Percentiles rank a stretch among this genome's conserved stretches.
Evolutionary conservation across 495 filamentous ascomycete genomes (phyloP).

Genomic region (Rhypophila decipiens): DNA sequence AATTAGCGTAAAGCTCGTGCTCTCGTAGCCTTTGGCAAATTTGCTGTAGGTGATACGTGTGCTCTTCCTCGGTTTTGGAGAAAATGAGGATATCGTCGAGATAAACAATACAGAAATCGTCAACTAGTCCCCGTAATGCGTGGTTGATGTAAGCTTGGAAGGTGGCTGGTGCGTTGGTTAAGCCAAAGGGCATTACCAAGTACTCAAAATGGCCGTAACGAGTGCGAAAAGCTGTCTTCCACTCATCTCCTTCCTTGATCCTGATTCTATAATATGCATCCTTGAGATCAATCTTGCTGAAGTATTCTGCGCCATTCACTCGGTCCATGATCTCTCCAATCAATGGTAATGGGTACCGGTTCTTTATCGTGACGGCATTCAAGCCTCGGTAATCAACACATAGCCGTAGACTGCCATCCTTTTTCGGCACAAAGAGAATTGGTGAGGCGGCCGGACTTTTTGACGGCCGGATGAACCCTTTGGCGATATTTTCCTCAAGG

Average conservation of each 20-base stretch:
- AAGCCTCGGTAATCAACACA: slow-evolving; percentile 2
- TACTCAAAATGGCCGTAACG: slow-evolving; percentile 1
- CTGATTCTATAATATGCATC: neutral
- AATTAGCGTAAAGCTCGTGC: too few relatives aligned
- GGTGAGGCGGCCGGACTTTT: neutral
- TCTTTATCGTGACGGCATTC: slow-evolving; percentile 2
- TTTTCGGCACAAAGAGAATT: slow-evolving; percentile 3
- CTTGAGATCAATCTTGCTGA: slow-evolving; percentile 1
- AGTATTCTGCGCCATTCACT: neutral
- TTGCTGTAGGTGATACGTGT: neutral
- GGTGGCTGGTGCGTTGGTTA: neutral
- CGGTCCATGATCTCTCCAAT: neutral
- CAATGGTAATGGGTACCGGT: slow-evolving; percentile 2
- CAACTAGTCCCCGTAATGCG: neutral
- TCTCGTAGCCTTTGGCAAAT: neutral
- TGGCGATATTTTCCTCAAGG: neutral
- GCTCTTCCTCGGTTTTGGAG: slow-evolving; percentile 2
- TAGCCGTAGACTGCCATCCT: neutral
- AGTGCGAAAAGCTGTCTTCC: slow-evolving; percentile 2
- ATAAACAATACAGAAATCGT: slow-evolving; percentile 1
- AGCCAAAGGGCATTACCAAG: neutral
- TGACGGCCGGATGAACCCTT: neutral
- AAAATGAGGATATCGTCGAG: slow-evolving; percentile 6
- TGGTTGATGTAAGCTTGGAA: slow-evolving; percentile 1
- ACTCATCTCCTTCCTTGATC: slow-evolving; percentile 5